Percentiles rank a stretch among this genome's conserved stretches.
These are phyloP conservation scores for Paraconiothyrium sp. DNA, from an alignment of 2,329 filamentous ascomycete species.

Conservation along the genomic window DNA sequence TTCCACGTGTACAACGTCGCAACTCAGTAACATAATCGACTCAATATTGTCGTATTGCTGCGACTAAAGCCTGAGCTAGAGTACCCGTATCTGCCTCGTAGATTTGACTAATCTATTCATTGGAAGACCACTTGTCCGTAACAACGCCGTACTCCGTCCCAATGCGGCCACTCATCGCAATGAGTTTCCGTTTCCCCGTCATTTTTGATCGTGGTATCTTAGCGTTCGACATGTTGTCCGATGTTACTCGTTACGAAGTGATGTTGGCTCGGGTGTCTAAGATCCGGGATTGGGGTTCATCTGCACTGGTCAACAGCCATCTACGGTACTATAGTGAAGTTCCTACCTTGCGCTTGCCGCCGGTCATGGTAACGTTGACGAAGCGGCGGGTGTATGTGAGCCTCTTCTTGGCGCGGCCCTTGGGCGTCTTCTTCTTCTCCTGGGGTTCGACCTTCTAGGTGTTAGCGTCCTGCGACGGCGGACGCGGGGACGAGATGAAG, in stretches of 20 bases:
- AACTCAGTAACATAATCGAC: neutral
- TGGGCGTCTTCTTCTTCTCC: slow-evolving; percentile 97
- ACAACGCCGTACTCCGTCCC: slow-evolving; percentile 15
- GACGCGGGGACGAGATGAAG: neutral
- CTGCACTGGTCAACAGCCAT: slow-evolving; percentile 53
- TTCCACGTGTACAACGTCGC: neutral
- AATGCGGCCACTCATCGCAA: slow-evolving; percentile 11
- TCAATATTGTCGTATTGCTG: slow-evolving; percentile 14
- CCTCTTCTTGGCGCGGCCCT: slow-evolving; percentile 97
- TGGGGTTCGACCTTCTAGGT: slow-evolving; percentile 77
- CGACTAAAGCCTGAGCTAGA: slow-evolving; percentile 14
- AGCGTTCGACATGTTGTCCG: slow-evolving; percentile 11
- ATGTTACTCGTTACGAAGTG: slow-evolving; percentile 14
- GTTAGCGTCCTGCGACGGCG: slow-evolving; percentile 30
- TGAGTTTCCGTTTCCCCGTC: neutral
- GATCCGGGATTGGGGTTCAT: slow-evolving; percentile 88
- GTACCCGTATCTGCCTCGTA: slow-evolving; percentile 7
- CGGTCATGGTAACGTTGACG: slow-evolving; percentile 96
- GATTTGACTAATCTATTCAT: slow-evolving; percentile 9
- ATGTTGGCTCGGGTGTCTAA: slow-evolving; percentile 54
- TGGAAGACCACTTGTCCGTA: slow-evolving; percentile 10
- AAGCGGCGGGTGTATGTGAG: slow-evolving; percentile 96
- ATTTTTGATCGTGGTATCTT: slow-evolving; percentile 9
- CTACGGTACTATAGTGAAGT: neutral
- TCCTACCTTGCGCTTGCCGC: slow-evolving; percentile 95